These are phyloP conservation scores for Groenewaldozyma sp. DNA, from an alignment of 1,139 yeast genomes.

Conservation along the genomic window DNA sequence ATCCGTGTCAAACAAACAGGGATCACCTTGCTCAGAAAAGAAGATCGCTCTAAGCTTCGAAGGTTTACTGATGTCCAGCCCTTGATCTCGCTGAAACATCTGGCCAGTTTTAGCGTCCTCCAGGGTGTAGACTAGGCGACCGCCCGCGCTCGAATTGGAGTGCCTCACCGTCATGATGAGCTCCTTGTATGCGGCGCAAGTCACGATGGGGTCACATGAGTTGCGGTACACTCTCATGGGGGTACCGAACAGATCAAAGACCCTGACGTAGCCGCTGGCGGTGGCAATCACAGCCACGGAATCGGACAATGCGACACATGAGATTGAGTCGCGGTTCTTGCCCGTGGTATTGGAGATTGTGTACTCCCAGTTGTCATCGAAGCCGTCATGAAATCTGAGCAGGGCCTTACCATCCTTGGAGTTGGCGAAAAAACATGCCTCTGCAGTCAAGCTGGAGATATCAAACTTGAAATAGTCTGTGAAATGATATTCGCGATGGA, in stretches of 20 bases:
- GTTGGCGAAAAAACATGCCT: constrained; percentile 56
- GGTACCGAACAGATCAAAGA: constrained; percentile 47
- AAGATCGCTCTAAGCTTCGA: constrained; percentile 44
- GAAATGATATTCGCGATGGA: constrained; percentile 80
- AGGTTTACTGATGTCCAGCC: constrained; percentile 25
- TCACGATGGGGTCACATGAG: constrained; percentile 42
- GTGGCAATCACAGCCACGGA: constrained; percentile 45
- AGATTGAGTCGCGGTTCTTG: constrained; percentile 34
- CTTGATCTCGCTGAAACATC: constrained; percentile 32
- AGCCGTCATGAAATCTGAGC: constrained; percentile 28
- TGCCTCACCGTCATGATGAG: constrained; percentile 36
- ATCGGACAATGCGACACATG: constrained; percentile 44
- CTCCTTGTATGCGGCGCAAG: constrained; percentile 43
- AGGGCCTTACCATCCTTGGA: constrained; percentile 20
- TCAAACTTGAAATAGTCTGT: constrained; percentile 66
- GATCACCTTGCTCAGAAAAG: constrained; percentile 81
- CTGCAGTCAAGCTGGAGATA: constrained; percentile 60
- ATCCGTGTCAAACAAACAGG: constrained; percentile 73
- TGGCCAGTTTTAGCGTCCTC: constrained; percentile 31
- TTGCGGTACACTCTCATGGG: constrained; percentile 42
- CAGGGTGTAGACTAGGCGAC: constrained; percentile 28
- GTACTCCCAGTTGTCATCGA: constrained; percentile 34
- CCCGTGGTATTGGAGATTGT: constrained; percentile 27
- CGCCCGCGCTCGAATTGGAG: constrained; percentile 17
- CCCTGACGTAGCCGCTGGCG: constrained; percentile 46